phyloP scores from a whole-genome alignment of 257 asterid species.

The Lavandula angustifolia region DNA sequence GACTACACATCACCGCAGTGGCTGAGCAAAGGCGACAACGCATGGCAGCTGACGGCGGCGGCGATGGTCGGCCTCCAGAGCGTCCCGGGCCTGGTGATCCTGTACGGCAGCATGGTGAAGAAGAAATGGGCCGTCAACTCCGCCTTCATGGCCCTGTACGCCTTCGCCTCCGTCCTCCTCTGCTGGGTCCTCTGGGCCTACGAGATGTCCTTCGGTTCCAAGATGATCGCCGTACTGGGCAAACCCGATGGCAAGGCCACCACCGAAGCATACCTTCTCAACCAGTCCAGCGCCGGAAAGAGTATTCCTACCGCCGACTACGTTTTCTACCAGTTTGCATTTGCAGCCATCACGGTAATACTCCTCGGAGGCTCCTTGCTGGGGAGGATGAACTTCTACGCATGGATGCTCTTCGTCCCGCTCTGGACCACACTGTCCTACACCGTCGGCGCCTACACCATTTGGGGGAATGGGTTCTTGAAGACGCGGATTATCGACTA shows the following conservation, averaged over 20 bases:
- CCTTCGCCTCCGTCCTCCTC: conserved; percentile 62
- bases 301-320: conserved; percentile 47
- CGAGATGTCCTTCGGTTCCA: conserved; percentile 57
- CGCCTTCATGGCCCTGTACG: conserved; percentile 75
- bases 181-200: conserved; percentile 75
- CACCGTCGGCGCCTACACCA: conserved; percentile 58
- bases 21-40: conserved; percentile 67
- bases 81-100: conserved; percentile 65
- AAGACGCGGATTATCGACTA: conserved; percentile 45
- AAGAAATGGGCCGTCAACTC: conserved; percentile 80
- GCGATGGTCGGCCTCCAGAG: conserved; percentile 79
- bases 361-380: conserved; percentile 63
- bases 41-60: conserved; percentile 61
- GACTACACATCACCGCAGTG: conserved; percentile 45
- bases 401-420: conserved; percentile 79
- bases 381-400: conserved; percentile 71
- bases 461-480: conserved; percentile 68
- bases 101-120: conserved; percentile 78
- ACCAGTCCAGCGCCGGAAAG: neutral
- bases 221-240: conserved; percentile 33
- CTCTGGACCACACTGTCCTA: conserved; percentile 61
- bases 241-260: conserved; percentile 39
- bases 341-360: conserved; percentile 75
- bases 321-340: conserved; percentile 63
- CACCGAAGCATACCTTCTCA: conserved; percentile 26